Evolutionary conservation across 305 asterid genomes (phyloP), one percentile per base, ranked within the genome.

Genomic region (Andrographis paniculata): DNA sequence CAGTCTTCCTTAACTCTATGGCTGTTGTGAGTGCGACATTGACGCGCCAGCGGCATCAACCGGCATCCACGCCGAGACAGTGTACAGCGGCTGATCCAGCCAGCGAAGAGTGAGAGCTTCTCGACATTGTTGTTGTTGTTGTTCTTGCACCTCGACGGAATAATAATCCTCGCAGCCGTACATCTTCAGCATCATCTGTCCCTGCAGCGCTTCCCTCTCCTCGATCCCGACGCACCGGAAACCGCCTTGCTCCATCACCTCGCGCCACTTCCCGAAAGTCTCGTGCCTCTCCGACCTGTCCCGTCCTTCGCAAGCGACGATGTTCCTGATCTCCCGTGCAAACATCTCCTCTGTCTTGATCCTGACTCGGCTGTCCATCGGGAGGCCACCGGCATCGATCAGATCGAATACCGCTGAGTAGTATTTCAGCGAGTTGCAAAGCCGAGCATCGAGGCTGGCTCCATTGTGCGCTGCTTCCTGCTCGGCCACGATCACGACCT

Each of bases 331-430:
- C 20, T 87, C 96, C 0, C 77, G 64, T 17, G 68, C 94, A 16
- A 74, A 87, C 78, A 84, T 71, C 42, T 79, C 97, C 70, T 87
- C 99, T 8, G 84, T 68, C 82, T 70, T 87, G 45, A 69, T 44
- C 70, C 95, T 62, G 24, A 66, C 70, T 5, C 70, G 55, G 50
- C 87, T 81, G 14, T 71, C 86, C 33, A 57, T 39, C 0, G 82
- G 75, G 13, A 77, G 78, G 58, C 71, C n/a, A n/a, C n/a, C 70
- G 5, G 65, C 72, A 48, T 78, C 94, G 14, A 92, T 43, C 0
- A 84, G 71, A 58, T 92, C 97, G 15, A 87, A 92, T 6, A 84
- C 37, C 27, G 97, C 97, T 1, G 94, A 71, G 24, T 92, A 92
- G 55, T 92, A 84, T 54, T 62, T 72, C 70, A 92, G 52, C 4